Evolutionary conservation across 371 early-diverging fungal species (phyloP).

Genomic region (Mortierella sp.): DNA sequence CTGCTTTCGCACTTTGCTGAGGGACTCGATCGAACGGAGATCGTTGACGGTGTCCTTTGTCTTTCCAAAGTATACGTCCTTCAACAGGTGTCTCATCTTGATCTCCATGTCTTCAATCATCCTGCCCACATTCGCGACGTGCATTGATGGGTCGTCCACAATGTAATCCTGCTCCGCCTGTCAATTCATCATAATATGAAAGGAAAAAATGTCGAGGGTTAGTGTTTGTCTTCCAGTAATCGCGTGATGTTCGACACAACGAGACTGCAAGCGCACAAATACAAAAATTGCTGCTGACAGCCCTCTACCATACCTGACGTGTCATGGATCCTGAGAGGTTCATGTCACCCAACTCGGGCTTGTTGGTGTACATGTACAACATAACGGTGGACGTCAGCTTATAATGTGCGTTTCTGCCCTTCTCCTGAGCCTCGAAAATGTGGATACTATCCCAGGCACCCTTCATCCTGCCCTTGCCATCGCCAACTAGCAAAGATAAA

Average conservation of each 20-base stretch:
- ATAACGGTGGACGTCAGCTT: slow-evolving; percentile 96
- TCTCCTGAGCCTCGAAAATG: slow-evolving; percentile 91
- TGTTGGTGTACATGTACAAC: slow-evolving; percentile 87
- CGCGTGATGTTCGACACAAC: too few relatives aligned
- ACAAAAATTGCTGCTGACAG: not conserved
- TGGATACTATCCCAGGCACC: slow-evolving; percentile 99
- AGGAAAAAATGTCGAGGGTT: too few relatives aligned
- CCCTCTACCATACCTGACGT: slow-evolving; percentile 78
- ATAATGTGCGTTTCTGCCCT: slow-evolving; percentile 89
- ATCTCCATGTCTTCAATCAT: slow-evolving; percentile 98
- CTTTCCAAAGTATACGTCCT: slow-evolving; percentile 98
- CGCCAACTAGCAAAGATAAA: slow-evolving; percentile 66
- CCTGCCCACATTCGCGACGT: slow-evolving; percentile 95
- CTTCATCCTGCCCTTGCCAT: slow-evolving; percentile 76
- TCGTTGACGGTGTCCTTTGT: slow-evolving; percentile 97
- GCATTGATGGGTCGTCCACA: slow-evolving; percentile 81
- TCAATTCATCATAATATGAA: too few relatives aligned
- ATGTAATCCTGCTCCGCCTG: slow-evolving; percentile 88
- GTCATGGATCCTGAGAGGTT: slow-evolving; percentile 95
- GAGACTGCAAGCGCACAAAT: not conserved
- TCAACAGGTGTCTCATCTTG: slow-evolving; percentile 93
- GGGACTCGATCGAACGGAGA: slow-evolving; percentile 81
- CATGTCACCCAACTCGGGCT: slow-evolving; percentile 79
- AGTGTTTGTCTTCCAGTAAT: too few relatives aligned
- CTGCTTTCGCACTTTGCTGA: slow-evolving; percentile 77